Evolutionary conservation across 345 rosid genomes (phyloP).

Genomic region (Camelina hispida): DNA sequence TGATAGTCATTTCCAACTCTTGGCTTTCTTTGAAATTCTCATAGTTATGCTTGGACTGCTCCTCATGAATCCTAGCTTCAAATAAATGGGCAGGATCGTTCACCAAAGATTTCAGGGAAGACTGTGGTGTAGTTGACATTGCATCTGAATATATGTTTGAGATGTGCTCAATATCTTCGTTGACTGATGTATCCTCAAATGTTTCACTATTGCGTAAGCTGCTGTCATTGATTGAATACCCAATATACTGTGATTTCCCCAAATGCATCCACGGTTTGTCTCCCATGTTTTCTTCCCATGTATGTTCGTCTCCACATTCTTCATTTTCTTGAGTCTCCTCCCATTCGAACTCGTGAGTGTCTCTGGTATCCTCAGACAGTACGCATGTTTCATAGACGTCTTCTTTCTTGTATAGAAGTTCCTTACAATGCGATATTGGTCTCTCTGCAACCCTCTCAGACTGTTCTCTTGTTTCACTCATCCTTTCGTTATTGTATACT

Average conservation of each 20-base stretch:
- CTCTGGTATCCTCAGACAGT: constrained; percentile 4
- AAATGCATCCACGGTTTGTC: constrained; percentile 27
- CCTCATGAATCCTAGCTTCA: constrained; percentile 20
- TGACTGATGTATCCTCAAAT: constrained; percentile 15
- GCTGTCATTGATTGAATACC: constrained; percentile 26
- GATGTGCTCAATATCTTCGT: constrained; percentile 15
- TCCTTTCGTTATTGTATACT: constrained; percentile 22
- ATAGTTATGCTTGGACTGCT: constrained; percentile 22
- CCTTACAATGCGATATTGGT: constrained; percentile 2
- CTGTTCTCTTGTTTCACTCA: constrained; percentile 21
- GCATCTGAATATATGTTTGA: constrained; percentile 20
- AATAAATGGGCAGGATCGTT: constrained; percentile 17
- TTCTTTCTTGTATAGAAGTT: neutral
- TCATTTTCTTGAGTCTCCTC: constrained; percentile 27
- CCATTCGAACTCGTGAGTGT: constrained; percentile 10
- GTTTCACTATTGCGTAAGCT: constrained; percentile 33
- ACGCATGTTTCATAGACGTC: constrained; percentile 3
- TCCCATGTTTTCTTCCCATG: constrained; percentile 26
- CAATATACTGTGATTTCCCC: neutral
- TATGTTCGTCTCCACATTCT: constrained; percentile 18
- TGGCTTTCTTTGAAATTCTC: constrained; percentile 15
- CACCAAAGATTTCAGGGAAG: constrained; percentile 9
- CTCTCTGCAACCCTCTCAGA: constrained; percentile 32
- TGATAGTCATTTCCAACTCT: constrained; percentile 27
- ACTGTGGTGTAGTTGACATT: constrained; percentile 22